Evolutionary conservation across 2,329 filamentous ascomycete species (phyloP).

Genomic region (Thielaviopsis populi): DNA sequence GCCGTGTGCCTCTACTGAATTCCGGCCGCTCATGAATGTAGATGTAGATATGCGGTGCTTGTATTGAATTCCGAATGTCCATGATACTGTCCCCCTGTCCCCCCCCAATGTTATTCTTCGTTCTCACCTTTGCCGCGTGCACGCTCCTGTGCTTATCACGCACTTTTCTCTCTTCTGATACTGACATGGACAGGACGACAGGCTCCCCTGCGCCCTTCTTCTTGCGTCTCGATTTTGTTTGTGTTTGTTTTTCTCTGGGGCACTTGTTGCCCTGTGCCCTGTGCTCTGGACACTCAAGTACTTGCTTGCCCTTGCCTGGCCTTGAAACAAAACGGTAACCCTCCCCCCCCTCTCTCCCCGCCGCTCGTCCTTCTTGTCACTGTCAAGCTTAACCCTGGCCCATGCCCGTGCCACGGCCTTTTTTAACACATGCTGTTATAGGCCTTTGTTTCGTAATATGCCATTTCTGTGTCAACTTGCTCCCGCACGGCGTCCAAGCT

Average conservation of each 20-base stretch:
- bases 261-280: not conserved
- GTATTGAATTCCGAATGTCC: not conserved
- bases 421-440: not conserved
- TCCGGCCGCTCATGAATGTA: too few species aligned
- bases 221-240: not conserved
- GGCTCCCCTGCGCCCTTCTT: not conserved
- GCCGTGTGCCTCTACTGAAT: not conserved
- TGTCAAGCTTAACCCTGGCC: not conserved
- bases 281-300: not conserved
- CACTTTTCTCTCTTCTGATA: slow-evolving; percentile 1
- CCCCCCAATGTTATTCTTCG: too few species aligned
- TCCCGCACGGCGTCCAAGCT: not conserved
- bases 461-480: not conserved
- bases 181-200: not conserved
- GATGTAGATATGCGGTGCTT: not conserved
- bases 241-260: not conserved
- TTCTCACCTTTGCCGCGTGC: not conserved
- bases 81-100: too few species aligned
- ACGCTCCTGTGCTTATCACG: slow-evolving; percentile 1
- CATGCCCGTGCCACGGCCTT: not conserved
- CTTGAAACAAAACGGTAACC: not conserved
- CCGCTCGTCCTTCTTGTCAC: not conserved
- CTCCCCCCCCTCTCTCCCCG: not conserved
- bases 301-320: not conserved
- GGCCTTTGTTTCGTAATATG: slow-evolving; percentile 3